A percentile compares a stretch with the other conserved stretches of the same genome.
Conservation (phyloP, 2,329 filamentous ascomycete genomes). For the Colletotrichum lentis region DNA sequence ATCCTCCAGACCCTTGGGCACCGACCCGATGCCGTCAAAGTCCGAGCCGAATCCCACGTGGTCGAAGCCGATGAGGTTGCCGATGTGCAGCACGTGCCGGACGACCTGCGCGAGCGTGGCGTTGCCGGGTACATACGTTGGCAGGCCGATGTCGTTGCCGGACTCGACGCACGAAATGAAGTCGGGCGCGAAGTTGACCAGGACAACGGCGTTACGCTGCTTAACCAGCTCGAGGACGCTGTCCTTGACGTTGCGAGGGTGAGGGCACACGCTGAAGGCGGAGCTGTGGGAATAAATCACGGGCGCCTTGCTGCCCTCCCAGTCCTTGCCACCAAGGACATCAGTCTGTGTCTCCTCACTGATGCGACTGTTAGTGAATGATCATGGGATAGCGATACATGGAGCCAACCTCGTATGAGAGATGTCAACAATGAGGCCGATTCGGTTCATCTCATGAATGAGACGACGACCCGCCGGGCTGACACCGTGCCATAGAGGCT, state of each 20-base stretch:
- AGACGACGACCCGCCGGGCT: slow-evolving; percentile 73
- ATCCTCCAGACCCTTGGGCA: slow-evolving; percentile 81
- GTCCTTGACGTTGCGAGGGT: slow-evolving; percentile 90
- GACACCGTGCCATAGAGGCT: slow-evolving; percentile 75
- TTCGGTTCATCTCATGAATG: slow-evolving; percentile 88
- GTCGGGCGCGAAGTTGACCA: slow-evolving; percentile 87
- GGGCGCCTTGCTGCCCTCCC: slow-evolving; percentile 79
- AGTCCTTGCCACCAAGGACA: slow-evolving; percentile 73
- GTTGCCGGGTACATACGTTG: slow-evolving; percentile 71
- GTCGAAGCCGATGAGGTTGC: slow-evolving; percentile 82
- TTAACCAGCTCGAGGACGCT: slow-evolving; percentile 81
- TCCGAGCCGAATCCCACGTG: slow-evolving; percentile 90
- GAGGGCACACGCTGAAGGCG: slow-evolving; percentile 80
- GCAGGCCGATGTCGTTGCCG: slow-evolving; percentile 68
- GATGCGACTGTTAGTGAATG: slow-evolving; percentile 41
- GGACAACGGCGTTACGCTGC: slow-evolving; percentile 76
- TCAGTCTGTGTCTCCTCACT: slow-evolving; percentile 84
- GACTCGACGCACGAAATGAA: slow-evolving; percentile 80
- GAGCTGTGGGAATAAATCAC: slow-evolving; percentile 91
- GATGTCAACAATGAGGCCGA: slow-evolving; percentile 94
- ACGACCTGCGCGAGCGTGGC: slow-evolving; percentile 80
- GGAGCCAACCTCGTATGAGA: slow-evolving; percentile 66
- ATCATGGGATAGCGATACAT: not conserved
- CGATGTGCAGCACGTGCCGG: slow-evolving; percentile 83
- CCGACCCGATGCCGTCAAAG: slow-evolving; percentile 78